These are phyloP conservation scores for Daucus carota DNA, from an alignment of 129 eudicot species.

Conservation along the genomic window DNA sequence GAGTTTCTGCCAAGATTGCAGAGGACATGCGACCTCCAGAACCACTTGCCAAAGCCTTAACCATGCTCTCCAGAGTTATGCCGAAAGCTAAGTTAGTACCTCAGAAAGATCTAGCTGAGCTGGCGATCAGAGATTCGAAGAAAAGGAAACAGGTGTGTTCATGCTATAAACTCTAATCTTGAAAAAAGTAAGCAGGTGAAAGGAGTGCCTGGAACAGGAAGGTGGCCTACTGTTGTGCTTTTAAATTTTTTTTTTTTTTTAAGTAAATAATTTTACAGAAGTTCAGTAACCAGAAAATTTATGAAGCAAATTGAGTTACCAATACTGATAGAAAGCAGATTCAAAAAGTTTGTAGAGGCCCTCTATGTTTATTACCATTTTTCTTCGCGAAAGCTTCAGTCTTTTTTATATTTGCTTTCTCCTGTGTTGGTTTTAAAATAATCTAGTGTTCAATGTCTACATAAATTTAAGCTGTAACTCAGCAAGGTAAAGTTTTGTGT, in stretches of 20 bases:
- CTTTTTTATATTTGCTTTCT: not conserved
- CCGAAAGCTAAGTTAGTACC: constrained; percentile 87
- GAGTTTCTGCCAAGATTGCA: constrained; percentile 53
- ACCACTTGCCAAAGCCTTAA: constrained; percentile 48
- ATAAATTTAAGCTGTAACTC: not conserved
- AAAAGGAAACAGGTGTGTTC: constrained; percentile 58
- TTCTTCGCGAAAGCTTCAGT: not conserved
- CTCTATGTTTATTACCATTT: not conserved
- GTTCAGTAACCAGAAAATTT: not conserved
- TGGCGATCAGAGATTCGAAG: constrained; percentile 63
- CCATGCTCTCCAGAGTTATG: constrained; percentile 45
- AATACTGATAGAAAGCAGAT: not conserved
- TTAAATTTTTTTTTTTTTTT: not conserved
- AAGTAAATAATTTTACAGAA: not conserved
- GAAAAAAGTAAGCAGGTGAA: not conserved
- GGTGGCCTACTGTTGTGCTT: not conserved
- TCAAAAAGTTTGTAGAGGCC: not conserved
- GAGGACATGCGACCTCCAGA: constrained; percentile 85
- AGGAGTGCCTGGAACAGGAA: not conserved
- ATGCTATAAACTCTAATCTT: not conserved
- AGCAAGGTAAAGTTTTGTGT: not conserved
- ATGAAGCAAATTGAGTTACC: not conserved
- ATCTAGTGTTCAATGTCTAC: not conserved
- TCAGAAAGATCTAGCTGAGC: constrained; percentile 67
- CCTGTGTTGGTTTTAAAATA: not conserved